Evolutionary conservation across 2,329 filamentous ascomycete species (phyloP).

Genomic region (Aspergillus sp.): DNA sequence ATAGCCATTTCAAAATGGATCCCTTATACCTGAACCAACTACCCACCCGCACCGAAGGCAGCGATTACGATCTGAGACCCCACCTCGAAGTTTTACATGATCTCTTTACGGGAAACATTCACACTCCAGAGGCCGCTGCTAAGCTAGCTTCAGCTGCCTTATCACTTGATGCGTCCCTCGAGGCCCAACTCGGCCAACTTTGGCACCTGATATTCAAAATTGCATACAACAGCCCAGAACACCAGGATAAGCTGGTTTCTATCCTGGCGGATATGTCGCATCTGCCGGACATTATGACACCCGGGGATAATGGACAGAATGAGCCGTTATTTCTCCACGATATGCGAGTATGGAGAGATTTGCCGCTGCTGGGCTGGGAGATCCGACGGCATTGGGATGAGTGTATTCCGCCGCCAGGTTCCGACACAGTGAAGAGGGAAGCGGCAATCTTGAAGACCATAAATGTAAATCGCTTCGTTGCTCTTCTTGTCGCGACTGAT

Average conservation of each 20-base stretch:
- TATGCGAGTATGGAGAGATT: constrained; percentile 15
- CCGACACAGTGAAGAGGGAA: background rate
- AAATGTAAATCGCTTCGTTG: constrained; percentile 4
- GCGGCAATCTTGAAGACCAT: background rate
- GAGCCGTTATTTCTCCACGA: background rate
- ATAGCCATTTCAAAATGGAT: too few species aligned
- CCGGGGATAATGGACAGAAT: background rate
- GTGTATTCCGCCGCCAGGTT: background rate
- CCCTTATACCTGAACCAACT: background rate
- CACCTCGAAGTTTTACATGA: background rate
- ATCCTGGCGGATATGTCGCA: background rate
- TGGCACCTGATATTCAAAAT: background rate
- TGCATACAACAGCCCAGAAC: background rate
- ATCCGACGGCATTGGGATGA: constrained; percentile 13
- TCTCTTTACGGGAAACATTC: background rate
- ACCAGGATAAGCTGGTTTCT: constrained; percentile 8
- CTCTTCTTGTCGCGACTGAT: constrained; percentile 10
- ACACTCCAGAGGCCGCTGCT: background rate
- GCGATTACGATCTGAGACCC: background rate
- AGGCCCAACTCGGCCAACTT: background rate
- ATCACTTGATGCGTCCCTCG: background rate
- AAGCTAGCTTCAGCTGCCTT: background rate
- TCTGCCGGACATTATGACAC: background rate
- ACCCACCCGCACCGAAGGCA: background rate
- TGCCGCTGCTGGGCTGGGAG: constrained; percentile 15